Base-by-base conservation (phyloP, 192 early-diverging fungal genomes). In the Linnemannia elongata region DNA sequence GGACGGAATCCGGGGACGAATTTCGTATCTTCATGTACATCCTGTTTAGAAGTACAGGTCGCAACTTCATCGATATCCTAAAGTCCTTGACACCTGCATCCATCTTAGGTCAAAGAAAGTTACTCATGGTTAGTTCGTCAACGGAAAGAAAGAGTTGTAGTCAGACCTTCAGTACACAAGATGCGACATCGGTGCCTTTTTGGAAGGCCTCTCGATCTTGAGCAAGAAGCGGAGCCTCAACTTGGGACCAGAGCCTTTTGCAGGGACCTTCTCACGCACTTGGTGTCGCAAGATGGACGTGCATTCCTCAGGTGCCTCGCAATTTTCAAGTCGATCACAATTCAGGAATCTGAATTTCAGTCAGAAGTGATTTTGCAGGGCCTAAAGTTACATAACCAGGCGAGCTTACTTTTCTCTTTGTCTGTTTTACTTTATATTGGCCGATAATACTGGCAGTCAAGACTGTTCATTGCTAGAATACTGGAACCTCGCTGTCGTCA, bases 261-360 rank as follows among this genome's bases (percentile, higher is more conserved):
- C 52, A 47, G 17, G 45, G 35, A 54, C 24, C 52, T 75, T 52
- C 49, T 75, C 74, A 52, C 52, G 33, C 44, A 75, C 30, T 36
- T 75, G 74, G 74, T 55, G 17, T 75, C 74, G 30, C 74, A 22
- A 52, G 47, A 57, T 47, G 74, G 74, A 27, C 49, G 74, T 20
- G 44, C 74, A 75, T 75, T 75, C 74, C 74, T 75, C 47, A 75
- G 74, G 49, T 54, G 74, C 49, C 49, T 75, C 47, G 74, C 74
- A 36, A 52, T 18, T 55, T 10, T 57, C 47, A 30, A 49, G 27
- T 52, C 72, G n/a, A 74, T 74, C 33, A 49, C 73, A 30, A 75
- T 75, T 55, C 45, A 75, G 47, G 74, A 75, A 75, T 75, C 45
- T 20, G 74, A 57, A 35, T 75, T 75, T 30, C 74, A 75, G 47